Base-by-base conservation (phyloP, 2,329 filamentous ascomycete genomes). In the Onygenales sp. region DNA sequence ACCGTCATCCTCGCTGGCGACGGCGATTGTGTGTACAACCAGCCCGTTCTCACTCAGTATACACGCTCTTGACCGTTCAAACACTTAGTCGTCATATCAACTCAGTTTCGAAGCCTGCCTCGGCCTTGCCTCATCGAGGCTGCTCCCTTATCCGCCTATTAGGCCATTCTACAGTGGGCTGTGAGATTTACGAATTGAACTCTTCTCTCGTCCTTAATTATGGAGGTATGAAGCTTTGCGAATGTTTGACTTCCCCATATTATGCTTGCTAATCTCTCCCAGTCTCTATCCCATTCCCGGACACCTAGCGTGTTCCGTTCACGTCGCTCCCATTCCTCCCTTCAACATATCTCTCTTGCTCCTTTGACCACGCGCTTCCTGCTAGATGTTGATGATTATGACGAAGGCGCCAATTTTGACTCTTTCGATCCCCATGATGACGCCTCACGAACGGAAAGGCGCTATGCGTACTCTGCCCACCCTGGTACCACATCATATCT, bases 331-430 rank as follows among this genome's bases (percentile, higher is more conserved):
- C 78, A 80, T 60, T 79, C 79, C 48, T 81, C 81, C 56, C 73
- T 84, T 51, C 70, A 78, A 59, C 76, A 81, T 61, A 74, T 83
- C 56, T 82, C 81, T 43, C 73, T 84, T n/a, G 78, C 80, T 60
- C 81, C 81, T 40, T 72, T 84, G 53, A 78, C 76, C 52, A 72
- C 75, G 49, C 74, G 73, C 64, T 79, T 78, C 60, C 76, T 75
- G 17, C 73, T 78, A 61, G 76, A 78, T 54, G 17, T 17, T 17
- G 70, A 74, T 57, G 68, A 73, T 55, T 55, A 56, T 36, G 65
- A 70, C 34, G 60, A 67, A 33, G 57, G 54, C 27, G 17, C 36
- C 21, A 21, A 40, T 49, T 31, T 37, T 4, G 66, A 69, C 52
- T 70, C 68, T 54, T 67, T 68, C 55, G 61, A 60, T 33, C 57